Base-by-base conservation (phyloP, 441 rosid species). In the Hura crepitans region DNA sequence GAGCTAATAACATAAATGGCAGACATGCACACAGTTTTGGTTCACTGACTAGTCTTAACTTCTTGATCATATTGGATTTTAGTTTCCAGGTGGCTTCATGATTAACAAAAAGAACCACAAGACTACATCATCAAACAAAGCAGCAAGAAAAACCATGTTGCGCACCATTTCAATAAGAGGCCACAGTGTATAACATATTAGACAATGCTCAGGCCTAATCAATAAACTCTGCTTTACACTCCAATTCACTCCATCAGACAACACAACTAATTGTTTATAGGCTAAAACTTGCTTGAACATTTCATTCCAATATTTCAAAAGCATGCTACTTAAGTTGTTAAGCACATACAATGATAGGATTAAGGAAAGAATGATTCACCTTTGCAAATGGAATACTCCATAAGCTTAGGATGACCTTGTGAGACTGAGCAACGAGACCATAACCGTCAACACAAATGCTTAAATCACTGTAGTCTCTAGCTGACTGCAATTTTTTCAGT, bases 371-470 rank as follows among this genome's bases (percentile, higher is more conserved):
- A 57, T 12, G 6, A 37, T 82, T 84, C 77, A 91, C 99, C 93
- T 91, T 93, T 73, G 93, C 83, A 85, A 96, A 96, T 66, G 99
- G 91, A 53, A 82, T 73, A 80, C 98, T 96, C 96, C 97, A 91
- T 49, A 91, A 73, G 77, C 98, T 82, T 31, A 93, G 85, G 80
- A 96, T 81, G 76, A 89, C 74, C 83, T 83, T 93, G 77, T 96
- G 98, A 74, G 85, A 72, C 23, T 42, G 84, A 37, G 83, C 81
- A 81, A 87, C 87, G 75, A 83, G 82, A 82, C 89, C 88, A 78
- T 83, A 81, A 65, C 87, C 86, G 53, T 87, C 93, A 30, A 88
- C 76, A 68, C 66, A 79, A 73, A 91, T 77, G 73, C 82, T 74
- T 45, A 88, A 55, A 77, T 91, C 97, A 77, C 93, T 81, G 74